Evolutionary conservation across 352 stramenopile species (phyloP), one percentile per base, ranked within the genome.

Genomic region (Paralagenidium karlingii): DNA sequence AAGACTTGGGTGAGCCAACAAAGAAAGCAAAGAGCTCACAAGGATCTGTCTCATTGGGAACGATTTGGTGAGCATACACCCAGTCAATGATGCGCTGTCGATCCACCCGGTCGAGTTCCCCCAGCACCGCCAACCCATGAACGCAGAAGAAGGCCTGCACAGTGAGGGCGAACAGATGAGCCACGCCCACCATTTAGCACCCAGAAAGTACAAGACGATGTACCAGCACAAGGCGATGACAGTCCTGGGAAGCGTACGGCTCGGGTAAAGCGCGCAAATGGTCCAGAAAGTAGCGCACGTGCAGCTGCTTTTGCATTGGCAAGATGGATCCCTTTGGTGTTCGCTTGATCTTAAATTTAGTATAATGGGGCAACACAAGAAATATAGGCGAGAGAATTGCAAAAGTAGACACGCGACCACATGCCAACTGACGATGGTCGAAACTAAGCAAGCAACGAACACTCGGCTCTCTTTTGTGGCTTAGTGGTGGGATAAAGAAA

Each of bases 1-100:
- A n/a, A n/a, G n/a, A n/a, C n/a, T n/a, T n/a, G n/a, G n/a, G n/a
- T n/a, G n/a, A n/a, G n/a, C n/a, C n/a, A n/a, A n/a, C n/a, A n/a
- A n/a, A n/a, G n/a, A n/a, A n/a, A n/a, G n/a, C n/a, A n/a, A n/a
- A n/a, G n/a, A n/a, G n/a, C n/a, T n/a, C n/a, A n/a, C n/a, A n/a
- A n/a, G n/a, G n/a, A n/a, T 52, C 47, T 13, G 24, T 24, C 15
- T 41, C 12, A 15, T 89, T 73, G 2, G 73, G 73, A 38, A 77
- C 55, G 39, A 92, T 65, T 43, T 93, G 79, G 30, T 91, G 55
- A 38, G 58, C 70, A 48, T 92, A 92, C 31, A 94, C 60, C 77
- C 77, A 94, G 37, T 94, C 77, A 40, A 93, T 63, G 48, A 93
- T 62, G 40, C 75, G 52, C 30, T 61, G 53, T 34, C 64, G 63